These are phyloP conservation scores for Jatropha curcas DNA, from an alignment of 345 rosid species.

Conservation along the genomic window DNA sequence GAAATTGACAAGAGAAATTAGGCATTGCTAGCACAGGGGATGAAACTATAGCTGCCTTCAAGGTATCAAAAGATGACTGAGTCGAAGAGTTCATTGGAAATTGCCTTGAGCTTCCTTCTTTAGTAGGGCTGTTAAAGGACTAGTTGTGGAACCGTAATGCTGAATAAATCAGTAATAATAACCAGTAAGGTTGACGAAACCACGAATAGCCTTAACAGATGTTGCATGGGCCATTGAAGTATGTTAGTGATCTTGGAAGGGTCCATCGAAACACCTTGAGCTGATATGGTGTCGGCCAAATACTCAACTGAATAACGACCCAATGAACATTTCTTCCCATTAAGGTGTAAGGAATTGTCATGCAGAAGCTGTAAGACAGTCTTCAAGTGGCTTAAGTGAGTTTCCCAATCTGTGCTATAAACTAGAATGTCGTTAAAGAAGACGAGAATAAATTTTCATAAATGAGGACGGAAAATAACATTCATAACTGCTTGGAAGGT, in stretches of 20 bases:
- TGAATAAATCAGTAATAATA: too few relatives aligned
- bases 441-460: fast-evolving
- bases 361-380: neutral
- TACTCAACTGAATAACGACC: neutral
- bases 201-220: neutral
- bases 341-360: neutral
- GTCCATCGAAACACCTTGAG: neutral
- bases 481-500: neutral
- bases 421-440: neutral
- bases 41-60: neutral
- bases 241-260: neutral
- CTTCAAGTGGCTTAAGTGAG: neutral
- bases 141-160: neutral
- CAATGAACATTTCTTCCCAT: neutral
- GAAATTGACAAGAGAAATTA: neutral
- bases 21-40: neutral
- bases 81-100: neutral
- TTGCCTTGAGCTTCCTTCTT: neutral
- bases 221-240: neutral
- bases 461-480: too few relatives aligned
- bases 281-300: neutral
- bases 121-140: neutral
- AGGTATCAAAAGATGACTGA: neutral
- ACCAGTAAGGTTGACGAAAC: neutral
- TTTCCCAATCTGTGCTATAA: neutral